Percentiles rank a stretch among this genome's conserved stretches.
phyloP scores from a whole-genome alignment of 768 basidiomycete genomes.

The Suillus paluster region DNA sequence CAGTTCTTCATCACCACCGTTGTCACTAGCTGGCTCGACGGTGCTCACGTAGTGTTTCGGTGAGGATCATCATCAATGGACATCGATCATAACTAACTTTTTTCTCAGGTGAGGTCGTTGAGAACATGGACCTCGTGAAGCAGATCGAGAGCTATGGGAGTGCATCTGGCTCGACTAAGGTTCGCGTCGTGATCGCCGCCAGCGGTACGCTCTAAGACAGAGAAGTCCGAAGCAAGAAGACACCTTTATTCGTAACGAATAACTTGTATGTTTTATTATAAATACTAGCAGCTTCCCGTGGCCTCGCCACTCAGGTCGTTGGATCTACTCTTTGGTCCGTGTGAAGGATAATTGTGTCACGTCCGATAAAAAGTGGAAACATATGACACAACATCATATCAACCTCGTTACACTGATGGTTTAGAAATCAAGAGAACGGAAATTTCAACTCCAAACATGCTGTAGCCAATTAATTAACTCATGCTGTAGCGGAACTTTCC shows the following conservation, averaged over 20 bases:
- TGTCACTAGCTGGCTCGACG: slow-evolving; percentile 78
- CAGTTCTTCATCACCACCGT: slow-evolving; percentile 94
- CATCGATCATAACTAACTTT: background rate
- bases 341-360: too few relatives aligned
- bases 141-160: slow-evolving; percentile 46
- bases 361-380: too few relatives aligned
- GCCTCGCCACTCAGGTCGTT: too few relatives aligned
- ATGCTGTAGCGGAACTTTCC: too few relatives aligned
- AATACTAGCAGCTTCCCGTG: too few relatives aligned
- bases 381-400: too few relatives aligned
- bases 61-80: slow-evolving; percentile 26
- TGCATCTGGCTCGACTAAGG: slow-evolving; percentile 43
- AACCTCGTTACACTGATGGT: too few relatives aligned
- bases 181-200: slow-evolving; percentile 52
- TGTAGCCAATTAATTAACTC: too few relatives aligned
- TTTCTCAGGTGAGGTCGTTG: slow-evolving; percentile 61
- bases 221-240: slow-evolving; percentile 4
- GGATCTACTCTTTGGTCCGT: too few relatives aligned
- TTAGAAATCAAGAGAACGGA: too few relatives aligned
- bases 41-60: slow-evolving; percentile 89
- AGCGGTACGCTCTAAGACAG: slow-evolving; percentile 48
- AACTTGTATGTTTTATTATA: slow-evolving; percentile 12
- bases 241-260: slow-evolving; percentile 7
- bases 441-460: too few relatives aligned
- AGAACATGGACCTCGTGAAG: slow-evolving; percentile 61